Evolutionary conservation across 2,329 filamentous ascomycete species (phyloP), one percentile per base, ranked within the genome.

Genomic region (Fusarium poae): DNA sequence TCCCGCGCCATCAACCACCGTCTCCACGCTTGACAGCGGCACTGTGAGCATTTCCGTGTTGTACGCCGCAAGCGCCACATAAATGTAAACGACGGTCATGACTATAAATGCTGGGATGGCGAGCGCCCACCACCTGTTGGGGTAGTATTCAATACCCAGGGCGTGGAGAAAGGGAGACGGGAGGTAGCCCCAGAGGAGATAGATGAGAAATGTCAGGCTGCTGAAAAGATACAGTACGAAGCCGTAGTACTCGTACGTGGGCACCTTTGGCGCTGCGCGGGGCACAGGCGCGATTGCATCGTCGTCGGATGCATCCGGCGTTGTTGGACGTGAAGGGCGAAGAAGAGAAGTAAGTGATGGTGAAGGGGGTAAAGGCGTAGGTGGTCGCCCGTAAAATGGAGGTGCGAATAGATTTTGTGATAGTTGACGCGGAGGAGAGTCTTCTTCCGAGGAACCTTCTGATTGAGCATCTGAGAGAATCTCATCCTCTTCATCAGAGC

Each of bases 241-340:
- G 77, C 96, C 96, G 79, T 98, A 98, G 87, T 98, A 99, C 78
- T 99, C 96, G 82, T 99, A 98, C 0, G 96, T 99, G n/a, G 96
- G 96, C 4, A 99, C 94, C 77, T 96, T 94, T 3, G 96, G 96
- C 55, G 91, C 91, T 3, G 94, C 94, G 57, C 93, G 91, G 8
- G 94, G 93, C 20, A 97, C 88, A 48, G 94, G 91, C 6, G 93
- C 93, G 18, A 97, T 88, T 37, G 91, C 87, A 73, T 98, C 95
- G 71, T 94, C 91, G 80, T 97, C 94, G 1, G 93, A 97, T 39
- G 91, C 92, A 76, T 97, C 94, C 16, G 96, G 95, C 0, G 95
- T 98, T 3, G 93, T 97, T 1, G 94, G 95, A n/a, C 94, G 88
- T 27, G 93, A 97, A 5, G 93, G 93, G 2, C 94, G 92, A 10